Conservation (phyloP, 2,329 filamentous ascomycete genomes). For the Sordariomycetes sp. region DNA sequence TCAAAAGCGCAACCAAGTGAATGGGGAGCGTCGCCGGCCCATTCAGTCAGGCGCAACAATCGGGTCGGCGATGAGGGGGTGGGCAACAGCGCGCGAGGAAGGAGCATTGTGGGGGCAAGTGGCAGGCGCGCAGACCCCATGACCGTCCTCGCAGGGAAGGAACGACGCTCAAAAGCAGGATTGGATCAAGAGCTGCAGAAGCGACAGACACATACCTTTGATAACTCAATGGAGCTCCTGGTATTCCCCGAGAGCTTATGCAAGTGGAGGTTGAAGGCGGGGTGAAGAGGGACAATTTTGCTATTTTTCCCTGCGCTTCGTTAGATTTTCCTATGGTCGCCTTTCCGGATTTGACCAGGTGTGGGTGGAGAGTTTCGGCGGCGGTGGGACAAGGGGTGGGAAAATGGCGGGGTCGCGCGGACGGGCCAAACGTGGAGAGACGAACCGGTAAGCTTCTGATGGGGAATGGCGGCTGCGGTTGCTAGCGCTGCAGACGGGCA, state of each 20-base stretch:
- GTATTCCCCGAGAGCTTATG: constrained; percentile 1
- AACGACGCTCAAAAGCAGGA: background rate
- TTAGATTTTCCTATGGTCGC: constrained; percentile 9
- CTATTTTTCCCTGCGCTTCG: constrained; percentile 11
- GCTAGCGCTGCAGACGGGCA: background rate
- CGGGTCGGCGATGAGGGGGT: background rate
- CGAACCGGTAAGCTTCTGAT: background rate
- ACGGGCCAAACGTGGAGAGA: constrained; percentile 2
- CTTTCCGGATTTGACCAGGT: constrained; percentile 21
- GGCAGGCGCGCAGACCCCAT: background rate
- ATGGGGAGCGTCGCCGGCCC: background rate
- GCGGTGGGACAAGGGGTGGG: constrained; percentile 9
- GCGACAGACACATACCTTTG: constrained; percentile 1
- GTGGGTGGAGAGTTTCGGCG: constrained; percentile 12
- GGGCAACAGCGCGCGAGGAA: background rate
- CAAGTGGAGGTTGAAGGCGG: constrained; percentile 7
- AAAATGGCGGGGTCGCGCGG: constrained; percentile 14
- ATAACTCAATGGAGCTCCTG: constrained; percentile 4
- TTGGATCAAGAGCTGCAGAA: background rate
- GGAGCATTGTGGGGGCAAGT: background rate
- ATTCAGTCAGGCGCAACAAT: background rate
- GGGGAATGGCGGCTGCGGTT: background rate
- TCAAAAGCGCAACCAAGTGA: background rate
- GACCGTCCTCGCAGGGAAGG: background rate
- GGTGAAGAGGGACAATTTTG: constrained; percentile 16